phyloP scores from a whole-genome alignment of 2,329 filamentous ascomycete species.

The Xenoacremonium recifei region DNA sequence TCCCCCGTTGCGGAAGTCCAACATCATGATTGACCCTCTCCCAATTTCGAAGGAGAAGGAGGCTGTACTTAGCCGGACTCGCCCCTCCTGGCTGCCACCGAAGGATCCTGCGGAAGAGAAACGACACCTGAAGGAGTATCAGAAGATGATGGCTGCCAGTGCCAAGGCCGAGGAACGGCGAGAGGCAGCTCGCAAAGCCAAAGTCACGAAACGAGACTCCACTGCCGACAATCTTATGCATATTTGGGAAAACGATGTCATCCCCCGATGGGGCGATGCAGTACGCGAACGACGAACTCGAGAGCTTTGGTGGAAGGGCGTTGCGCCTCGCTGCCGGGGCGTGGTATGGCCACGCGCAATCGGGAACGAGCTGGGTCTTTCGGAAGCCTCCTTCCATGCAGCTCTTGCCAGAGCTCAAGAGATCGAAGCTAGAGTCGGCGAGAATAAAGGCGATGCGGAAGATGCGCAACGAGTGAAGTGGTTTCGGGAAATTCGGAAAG shows the following conservation, averaged over 20 bases:
- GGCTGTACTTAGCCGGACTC: conserved; percentile 74
- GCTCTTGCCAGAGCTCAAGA: conserved; percentile 67
- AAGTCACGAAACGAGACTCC: conserved; percentile 53
- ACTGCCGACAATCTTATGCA: conserved; percentile 54
- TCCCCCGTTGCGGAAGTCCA: conserved; percentile 67
- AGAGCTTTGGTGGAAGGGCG: conserved; percentile 80
- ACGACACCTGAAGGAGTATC: conserved; percentile 81
- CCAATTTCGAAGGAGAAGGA: conserved; percentile 86
- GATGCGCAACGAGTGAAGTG: conserved; percentile 57
- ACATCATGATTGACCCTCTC: conserved; percentile 81
- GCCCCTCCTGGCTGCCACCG: conserved; percentile 81
- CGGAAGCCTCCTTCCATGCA: conserved; percentile 65
- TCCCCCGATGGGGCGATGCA: conserved; percentile 74
- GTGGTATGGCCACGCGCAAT: conserved; percentile 69
- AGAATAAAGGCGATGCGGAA: conserved; percentile 50
- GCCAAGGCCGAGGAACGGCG: conserved; percentile 58
- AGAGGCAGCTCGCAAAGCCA: conserved; percentile 51
- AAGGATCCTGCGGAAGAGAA: conserved; percentile 90
- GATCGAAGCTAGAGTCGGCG: conserved; percentile 55
- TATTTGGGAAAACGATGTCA: conserved; percentile 73
- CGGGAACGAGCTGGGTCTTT: conserved; percentile 70
- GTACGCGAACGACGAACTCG: conserved; percentile 66
- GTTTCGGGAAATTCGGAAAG: conserved; percentile 62
- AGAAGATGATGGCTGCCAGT: conserved; percentile 73
- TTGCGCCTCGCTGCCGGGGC: conserved; percentile 69